phyloP scores from a whole-genome alignment of 192 early-diverging fungal genomes.

The Coemansia sp. region DNA sequence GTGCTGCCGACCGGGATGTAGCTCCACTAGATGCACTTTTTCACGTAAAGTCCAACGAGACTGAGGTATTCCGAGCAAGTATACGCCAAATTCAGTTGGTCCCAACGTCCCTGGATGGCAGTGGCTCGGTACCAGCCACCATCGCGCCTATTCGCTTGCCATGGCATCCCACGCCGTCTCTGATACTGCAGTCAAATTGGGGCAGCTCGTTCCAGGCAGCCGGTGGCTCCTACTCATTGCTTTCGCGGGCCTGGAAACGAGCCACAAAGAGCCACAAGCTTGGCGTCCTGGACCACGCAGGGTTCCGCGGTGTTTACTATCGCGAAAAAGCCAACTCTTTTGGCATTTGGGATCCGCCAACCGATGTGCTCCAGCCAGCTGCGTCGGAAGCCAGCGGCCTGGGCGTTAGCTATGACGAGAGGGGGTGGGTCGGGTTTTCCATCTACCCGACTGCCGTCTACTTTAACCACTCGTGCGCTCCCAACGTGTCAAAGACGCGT shows the following conservation, averaged over 20 bases:
- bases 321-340: constrained; percentile 70
- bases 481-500: constrained; percentile 57
- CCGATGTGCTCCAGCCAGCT: constrained; percentile 15
- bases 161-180: constrained; percentile 1
- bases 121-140: constrained; percentile 19
- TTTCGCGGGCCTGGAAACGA: constrained; percentile 18
- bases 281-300: constrained; percentile 19
- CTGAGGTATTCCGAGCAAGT: constrained; percentile 15
- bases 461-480: constrained; percentile 68
- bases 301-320: constrained; percentile 58
- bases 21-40: constrained; percentile 16
- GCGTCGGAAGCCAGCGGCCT: not conserved
- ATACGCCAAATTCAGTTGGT: constrained; percentile 12
- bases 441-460: constrained; percentile 64
- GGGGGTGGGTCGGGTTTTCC: constrained; percentile 58
- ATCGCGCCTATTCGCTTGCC: constrained; percentile 31
- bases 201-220: constrained; percentile 12
- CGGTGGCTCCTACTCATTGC: constrained; percentile 21
- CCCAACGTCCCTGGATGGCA: not conserved
- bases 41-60: constrained; percentile 31
- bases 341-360: constrained; percentile 61
- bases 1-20: not conserved
- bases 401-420: constrained; percentile 19
- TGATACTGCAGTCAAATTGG: constrained; percentile 31
- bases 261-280: not conserved